Conservation (phyloP, 1,139 yeast species). For the Hemisphaericaspora xylofermentans region DNA sequence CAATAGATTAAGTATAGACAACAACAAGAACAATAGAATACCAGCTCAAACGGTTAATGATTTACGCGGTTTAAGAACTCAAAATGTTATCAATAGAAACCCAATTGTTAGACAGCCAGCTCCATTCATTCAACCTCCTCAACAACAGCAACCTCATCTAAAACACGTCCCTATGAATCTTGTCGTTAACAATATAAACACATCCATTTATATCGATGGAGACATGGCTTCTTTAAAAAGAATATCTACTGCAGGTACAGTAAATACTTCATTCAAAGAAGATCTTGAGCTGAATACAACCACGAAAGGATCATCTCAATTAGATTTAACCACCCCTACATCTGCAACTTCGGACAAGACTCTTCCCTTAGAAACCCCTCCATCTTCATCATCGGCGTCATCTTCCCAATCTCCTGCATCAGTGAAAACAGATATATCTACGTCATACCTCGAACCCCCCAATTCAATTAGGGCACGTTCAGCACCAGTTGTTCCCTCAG, state of each 20-base stretch:
- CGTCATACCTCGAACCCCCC: neutral
- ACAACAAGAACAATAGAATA: conserved; percentile 6
- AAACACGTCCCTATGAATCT: conserved; percentile 27
- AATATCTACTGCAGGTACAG: conserved; percentile 5
- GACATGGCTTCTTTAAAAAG: conserved; percentile 19
- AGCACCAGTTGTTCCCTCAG: conserved; percentile 13
- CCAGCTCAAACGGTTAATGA: conserved; percentile 1
- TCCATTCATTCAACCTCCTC: conserved; percentile 4
- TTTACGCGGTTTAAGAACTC: conserved; percentile 1
- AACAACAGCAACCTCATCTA: conserved; percentile 15
- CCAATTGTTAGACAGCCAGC: conserved; percentile 1
- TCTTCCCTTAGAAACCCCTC: neutral
- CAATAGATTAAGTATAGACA: conserved; percentile 29
- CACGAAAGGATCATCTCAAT: neutral
- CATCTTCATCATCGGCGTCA: neutral
- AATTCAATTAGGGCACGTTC: conserved; percentile 16
- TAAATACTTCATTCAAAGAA: neutral
- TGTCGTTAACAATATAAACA: conserved; percentile 23
- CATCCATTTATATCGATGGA: conserved; percentile 31
- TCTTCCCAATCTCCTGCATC: neutral
- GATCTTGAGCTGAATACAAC: neutral
- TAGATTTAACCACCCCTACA: conserved; percentile 2
- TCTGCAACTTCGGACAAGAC: conserved; percentile 2
- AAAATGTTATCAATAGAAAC: conserved; percentile 8
- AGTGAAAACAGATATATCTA: neutral